A percentile compares a stretch with the other conserved stretches of the same genome.
phyloP scores from a whole-genome alignment of 2,329 filamentous ascomycete genomes.

The Alternaria triticimaculans region DNA sequence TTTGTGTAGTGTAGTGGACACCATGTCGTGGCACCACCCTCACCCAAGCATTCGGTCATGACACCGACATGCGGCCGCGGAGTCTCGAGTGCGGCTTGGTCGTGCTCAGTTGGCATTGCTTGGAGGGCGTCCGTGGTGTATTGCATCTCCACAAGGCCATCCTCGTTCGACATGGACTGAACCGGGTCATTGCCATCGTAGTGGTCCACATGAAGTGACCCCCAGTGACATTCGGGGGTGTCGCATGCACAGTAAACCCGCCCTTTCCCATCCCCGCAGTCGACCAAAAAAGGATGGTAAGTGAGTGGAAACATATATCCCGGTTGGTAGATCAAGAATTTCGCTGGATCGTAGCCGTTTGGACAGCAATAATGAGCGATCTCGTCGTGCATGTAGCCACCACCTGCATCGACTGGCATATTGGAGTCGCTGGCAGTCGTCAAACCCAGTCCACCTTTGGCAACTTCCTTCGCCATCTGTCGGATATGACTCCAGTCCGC shows the following conservation, averaged over 20 bases:
- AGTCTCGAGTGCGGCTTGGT: background rate
- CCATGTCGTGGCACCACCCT: too few relatives aligned
- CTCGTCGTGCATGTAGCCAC: background rate
- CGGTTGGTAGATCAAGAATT: background rate
- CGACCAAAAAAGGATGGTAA: background rate
- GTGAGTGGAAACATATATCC: background rate
- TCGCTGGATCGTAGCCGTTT: background rate
- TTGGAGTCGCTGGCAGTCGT: background rate
- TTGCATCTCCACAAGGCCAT: background rate
- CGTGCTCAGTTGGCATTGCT: background rate
- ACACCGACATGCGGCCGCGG: too few relatives aligned
- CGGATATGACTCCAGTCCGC: slow-evolving; percentile 51
- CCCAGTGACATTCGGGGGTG: background rate
- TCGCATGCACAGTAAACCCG: background rate
- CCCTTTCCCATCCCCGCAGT: background rate
- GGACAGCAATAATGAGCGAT: background rate
- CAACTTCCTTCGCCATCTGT: slow-evolving; percentile 47
- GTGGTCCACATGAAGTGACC: background rate
- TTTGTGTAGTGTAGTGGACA: too few relatives aligned
- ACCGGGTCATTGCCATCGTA: background rate
- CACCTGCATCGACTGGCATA: background rate
- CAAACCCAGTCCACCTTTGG: background rate
- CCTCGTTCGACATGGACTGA: background rate
- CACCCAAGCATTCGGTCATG: too few relatives aligned
- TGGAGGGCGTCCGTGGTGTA: too few relatives aligned